phyloP scores from a whole-genome alignment of 1,139 yeast species.

The Waltiozyma sp. region DNA sequence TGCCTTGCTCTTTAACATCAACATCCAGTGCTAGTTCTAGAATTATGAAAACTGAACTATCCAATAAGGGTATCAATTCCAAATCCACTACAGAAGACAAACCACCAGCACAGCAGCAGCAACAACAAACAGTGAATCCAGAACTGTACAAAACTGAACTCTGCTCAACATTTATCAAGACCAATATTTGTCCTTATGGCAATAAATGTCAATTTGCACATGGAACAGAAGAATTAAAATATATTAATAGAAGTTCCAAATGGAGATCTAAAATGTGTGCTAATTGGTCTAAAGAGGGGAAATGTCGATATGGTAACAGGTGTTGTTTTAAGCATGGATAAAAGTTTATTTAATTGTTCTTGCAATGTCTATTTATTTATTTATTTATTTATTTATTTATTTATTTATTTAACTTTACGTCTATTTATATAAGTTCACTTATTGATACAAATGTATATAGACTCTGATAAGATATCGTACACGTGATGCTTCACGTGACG shows the following conservation, averaged over 20 bases:
- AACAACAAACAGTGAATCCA: constrained; percentile 35
- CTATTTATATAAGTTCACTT: too few relatives aligned
- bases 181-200: constrained; percentile 79
- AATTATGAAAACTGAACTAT: too few relatives aligned
- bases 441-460: too few relatives aligned
- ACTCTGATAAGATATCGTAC: too few relatives aligned
- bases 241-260: constrained; percentile 65
- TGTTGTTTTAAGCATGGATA: constrained; percentile 83
- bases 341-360: too few relatives aligned
- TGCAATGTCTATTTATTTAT: too few relatives aligned
- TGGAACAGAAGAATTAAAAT: constrained; percentile 67
- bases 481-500: too few relatives aligned
- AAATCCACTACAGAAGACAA: constrained; percentile 2
- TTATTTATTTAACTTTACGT: too few relatives aligned
- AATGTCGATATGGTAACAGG: constrained; percentile 81
- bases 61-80: background rate
- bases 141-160: constrained; percentile 83
- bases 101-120: constrained; percentile 2
- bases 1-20: too few relatives aligned
- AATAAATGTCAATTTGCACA: constrained; percentile 93
- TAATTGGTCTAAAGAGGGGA: constrained; percentile 75
- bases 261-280: constrained; percentile 90
- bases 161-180: constrained; percentile 67
- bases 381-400: too few relatives aligned
- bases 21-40: too few relatives aligned